Percentiles rank a stretch among this genome's conserved stretches.
Evolutionary conservation across 2,329 filamentous ascomycete genomes (phyloP).

Genomic region (Helotiales sp.): DNA sequence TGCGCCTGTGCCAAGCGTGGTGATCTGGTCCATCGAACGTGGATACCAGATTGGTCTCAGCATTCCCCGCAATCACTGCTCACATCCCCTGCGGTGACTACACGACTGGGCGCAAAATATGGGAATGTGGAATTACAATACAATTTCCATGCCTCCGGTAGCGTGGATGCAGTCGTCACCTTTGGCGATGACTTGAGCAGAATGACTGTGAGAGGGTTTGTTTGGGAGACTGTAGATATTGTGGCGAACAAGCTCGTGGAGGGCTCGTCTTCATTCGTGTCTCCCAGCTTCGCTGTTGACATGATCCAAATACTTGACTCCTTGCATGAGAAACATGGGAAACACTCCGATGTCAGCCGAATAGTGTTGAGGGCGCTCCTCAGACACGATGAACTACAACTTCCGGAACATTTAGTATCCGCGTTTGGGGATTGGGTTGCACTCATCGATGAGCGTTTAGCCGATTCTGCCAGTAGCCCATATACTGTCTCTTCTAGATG

Average conservation of each 20-base stretch:
- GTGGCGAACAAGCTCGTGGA: not conserved
- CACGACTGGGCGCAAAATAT: not conserved
- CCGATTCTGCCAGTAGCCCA: not conserved
- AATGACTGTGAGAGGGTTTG: not conserved
- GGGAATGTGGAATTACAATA: too few species aligned
- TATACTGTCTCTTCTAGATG: not conserved
- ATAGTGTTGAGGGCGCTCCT: not conserved
- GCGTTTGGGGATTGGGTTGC: not conserved
- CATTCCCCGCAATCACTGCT: not conserved
- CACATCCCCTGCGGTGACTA: not conserved
- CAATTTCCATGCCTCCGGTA: too few species aligned
- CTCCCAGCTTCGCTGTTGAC: too few species aligned
- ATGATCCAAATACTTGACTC: too few species aligned
- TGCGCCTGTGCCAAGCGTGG: not conserved
- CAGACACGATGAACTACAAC: not conserved
- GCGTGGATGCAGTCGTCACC: not conserved
- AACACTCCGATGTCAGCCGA: not conserved
- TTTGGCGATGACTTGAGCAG: not conserved
- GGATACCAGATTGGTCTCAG: slow-evolving; percentile 9
- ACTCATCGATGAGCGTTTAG: not conserved
- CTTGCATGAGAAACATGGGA: not conserved
- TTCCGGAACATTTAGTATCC: too few species aligned
- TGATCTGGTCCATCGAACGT: not conserved
- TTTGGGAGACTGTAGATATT: not conserved
- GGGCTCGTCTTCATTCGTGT: too few species aligned